Conservation (phyloP, 495 filamentous ascomycete species). For the Penicillium waksmanii region DNA sequence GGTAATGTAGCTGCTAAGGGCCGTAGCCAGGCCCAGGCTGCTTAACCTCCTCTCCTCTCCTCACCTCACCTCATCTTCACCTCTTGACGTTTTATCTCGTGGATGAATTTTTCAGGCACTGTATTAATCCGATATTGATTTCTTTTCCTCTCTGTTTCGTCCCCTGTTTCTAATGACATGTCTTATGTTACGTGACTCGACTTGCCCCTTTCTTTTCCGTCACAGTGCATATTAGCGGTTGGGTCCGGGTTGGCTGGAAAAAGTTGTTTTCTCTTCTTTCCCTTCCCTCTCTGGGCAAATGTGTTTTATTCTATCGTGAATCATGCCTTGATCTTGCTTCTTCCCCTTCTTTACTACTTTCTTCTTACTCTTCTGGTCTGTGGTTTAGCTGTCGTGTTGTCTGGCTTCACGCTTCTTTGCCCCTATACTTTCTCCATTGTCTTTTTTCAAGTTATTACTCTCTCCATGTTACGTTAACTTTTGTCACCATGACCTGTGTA, state of each 20-base stretch:
- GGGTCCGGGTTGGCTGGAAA: conserved; percentile 42
- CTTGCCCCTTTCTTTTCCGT: conserved; percentile 31
- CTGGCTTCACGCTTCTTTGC: conserved; percentile 18
- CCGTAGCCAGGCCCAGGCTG: conserved; percentile 54
- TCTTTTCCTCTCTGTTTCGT: conserved; percentile 12
- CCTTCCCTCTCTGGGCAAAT: conserved; percentile 38
- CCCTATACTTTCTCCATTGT: conserved; percentile 19
- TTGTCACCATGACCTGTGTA: conserved; percentile 11
- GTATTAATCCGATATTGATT: conserved; percentile 45
- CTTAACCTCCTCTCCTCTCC: conserved; percentile 40
- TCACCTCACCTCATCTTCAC: too few relatives aligned
- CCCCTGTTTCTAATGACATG: conserved; percentile 47
- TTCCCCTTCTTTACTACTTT: conserved; percentile 20
- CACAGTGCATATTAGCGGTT: conserved; percentile 56
- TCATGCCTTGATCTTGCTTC: conserved; percentile 26
- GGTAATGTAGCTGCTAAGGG: conserved; percentile 52
- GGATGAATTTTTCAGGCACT: conserved; percentile 36
- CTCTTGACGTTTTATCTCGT: conserved; percentile 6
- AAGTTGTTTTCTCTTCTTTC: conserved; percentile 42
- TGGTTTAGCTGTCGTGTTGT: conserved; percentile 17
- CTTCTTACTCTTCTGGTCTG: conserved; percentile 8
- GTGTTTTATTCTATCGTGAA: conserved; percentile 29
- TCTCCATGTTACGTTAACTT: conserved; percentile 5
- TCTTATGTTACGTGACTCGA: conserved; percentile 52
- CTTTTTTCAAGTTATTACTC: not conserved